Conservation (phyloP, 371 early-diverging fungal genomes). For the Apophysomyces variabilis region DNA sequence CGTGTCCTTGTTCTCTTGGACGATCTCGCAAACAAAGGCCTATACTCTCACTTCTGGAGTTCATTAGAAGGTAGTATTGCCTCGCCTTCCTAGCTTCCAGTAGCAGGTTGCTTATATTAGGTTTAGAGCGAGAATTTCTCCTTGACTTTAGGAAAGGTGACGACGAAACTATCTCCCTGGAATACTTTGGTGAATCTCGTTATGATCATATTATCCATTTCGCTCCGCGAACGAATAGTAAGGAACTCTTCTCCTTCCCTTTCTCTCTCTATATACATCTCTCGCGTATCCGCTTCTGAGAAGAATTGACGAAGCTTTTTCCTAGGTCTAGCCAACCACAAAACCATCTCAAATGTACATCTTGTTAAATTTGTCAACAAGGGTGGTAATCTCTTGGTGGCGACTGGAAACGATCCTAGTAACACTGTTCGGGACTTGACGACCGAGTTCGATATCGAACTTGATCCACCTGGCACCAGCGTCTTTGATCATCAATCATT, state of each 20-base stretch:
- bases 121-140: conserved; percentile 67
- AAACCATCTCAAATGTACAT: conserved; percentile 50
- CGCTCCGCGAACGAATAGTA: conserved; percentile 69
- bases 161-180: conserved; percentile 25
- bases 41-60: conserved; percentile 66
- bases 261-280: background rate
- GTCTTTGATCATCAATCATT: conserved; percentile 76
- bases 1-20: conserved; percentile 81
- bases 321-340: conserved; percentile 46
- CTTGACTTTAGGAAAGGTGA: conserved; percentile 55
- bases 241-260: background rate
- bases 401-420: conserved; percentile 65
- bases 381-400: conserved; percentile 92
- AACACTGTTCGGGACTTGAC: conserved; percentile 79
- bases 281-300: background rate
- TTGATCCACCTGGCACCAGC: conserved; percentile 68
- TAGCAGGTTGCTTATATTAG: background rate
- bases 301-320: conserved; percentile 1
- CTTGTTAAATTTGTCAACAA: conserved; percentile 85
- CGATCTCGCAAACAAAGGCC: conserved; percentile 50
- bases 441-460: conserved; percentile 85
- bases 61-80: conserved; percentile 60
- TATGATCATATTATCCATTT: conserved; percentile 78
- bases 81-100: background rate
- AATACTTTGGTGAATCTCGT: conserved; percentile 54